These are phyloP conservation scores for Aphanomyces astaci DNA, from an alignment of 352 stramenopile species.

Conservation along the genomic window DNA sequence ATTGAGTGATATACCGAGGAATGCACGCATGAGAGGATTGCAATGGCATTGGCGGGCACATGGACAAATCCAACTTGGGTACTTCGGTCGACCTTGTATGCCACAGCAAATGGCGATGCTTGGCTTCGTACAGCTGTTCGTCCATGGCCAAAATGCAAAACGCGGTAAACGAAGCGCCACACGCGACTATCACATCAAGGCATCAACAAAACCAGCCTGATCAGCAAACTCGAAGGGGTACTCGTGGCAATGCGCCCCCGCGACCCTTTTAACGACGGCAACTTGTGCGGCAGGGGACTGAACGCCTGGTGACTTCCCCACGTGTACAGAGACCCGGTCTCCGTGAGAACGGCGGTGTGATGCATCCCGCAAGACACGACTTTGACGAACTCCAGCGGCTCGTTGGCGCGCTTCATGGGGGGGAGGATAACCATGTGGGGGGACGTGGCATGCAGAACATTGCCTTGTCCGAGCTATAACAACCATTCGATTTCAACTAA, in stretches of 20 bases:
- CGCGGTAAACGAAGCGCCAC: conserved; percentile 60
- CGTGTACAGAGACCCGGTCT: conserved; percentile 45
- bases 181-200: conserved; percentile 49
- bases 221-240: not conserved
- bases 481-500: not conserved
- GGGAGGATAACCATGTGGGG: conserved; percentile 37
- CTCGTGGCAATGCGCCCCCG: not conserved
- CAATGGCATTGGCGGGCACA: conserved; percentile 33
- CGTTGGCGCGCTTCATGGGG: conserved; percentile 28
- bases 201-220: conserved; percentile 27
- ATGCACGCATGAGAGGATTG: conserved; percentile 30
- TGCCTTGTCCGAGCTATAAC: conserved; percentile 40
- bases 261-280: conserved; percentile 31
- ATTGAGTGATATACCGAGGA: not conserved
- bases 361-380: conserved; percentile 55
- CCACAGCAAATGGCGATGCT: conserved; percentile 45
- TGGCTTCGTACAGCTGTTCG: conserved; percentile 47
- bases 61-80: conserved; percentile 40
- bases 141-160: conserved; percentile 59
- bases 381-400: conserved; percentile 31
- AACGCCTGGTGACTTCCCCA: conserved; percentile 61
- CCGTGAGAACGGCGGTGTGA: conserved; percentile 50
- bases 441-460: conserved; percentile 37
- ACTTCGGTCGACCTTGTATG: conserved; percentile 35
- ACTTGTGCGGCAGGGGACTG: conserved; percentile 30